Percentiles rank a stretch among this genome's conserved stretches.
These are phyloP conservation scores for Rhizopogon vulgaris DNA, from an alignment of 768 basidiomycete species.

Conservation along the genomic window DNA sequence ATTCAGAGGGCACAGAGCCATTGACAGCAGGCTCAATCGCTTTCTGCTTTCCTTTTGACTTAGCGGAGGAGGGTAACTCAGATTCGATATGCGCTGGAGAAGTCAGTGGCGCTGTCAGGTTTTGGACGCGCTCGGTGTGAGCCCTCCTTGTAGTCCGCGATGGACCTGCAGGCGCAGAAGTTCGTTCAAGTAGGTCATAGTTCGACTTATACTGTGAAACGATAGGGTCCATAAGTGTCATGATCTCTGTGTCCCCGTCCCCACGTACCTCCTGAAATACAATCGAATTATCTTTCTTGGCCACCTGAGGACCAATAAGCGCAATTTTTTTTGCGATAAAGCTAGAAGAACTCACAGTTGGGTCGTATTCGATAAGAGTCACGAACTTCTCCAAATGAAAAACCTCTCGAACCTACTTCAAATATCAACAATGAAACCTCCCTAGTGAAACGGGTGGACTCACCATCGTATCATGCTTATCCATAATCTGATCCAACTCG, in stretches of 20 bases:
- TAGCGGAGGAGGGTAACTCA: slow-evolving; percentile 15
- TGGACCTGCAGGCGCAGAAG: slow-evolving; percentile 34
- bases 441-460: slow-evolving; percentile 23
- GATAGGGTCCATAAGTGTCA: slow-evolving; percentile 3
- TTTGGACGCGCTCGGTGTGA: slow-evolving; percentile 47
- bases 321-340: not conserved
- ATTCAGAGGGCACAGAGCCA: not conserved
- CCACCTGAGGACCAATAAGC: slow-evolving; percentile 37
- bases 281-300: slow-evolving; percentile 63
- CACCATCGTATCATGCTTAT: slow-evolving; percentile 71
- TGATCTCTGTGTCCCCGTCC: not conserved
- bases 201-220: slow-evolving; percentile 48
- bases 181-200: slow-evolving; percentile 55
- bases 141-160: slow-evolving; percentile 58
- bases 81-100: slow-evolving; percentile 7
- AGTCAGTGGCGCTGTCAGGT: slow-evolving; percentile 26
- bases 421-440: not conserved
- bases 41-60: slow-evolving; percentile 28
- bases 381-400: slow-evolving; percentile 86
- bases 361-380: slow-evolving; percentile 72
- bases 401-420: slow-evolving; percentile 66
- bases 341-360: slow-evolving; percentile 40
- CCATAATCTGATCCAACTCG: slow-evolving; percentile 51
- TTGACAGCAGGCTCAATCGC: slow-evolving; percentile 9
- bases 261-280: slow-evolving; percentile 69